A percentile compares a stretch with the other conserved stretches of the same genome.
phyloP scores from a whole-genome alignment of 177 flowering plant genomes.

The Telopea speciosissima region DNA sequence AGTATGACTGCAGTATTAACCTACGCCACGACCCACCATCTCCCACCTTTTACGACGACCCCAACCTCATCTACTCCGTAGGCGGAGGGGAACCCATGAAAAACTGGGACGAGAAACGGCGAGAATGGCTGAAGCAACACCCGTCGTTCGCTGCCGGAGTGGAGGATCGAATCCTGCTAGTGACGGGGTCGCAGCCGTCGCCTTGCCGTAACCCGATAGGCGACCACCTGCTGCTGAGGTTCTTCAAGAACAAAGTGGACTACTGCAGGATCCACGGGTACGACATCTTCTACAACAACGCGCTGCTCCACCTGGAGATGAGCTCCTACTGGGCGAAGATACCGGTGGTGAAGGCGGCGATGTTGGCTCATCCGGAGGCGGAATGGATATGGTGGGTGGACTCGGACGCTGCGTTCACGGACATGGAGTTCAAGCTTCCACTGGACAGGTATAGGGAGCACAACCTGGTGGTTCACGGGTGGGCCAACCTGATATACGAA shows the following conservation, averaged over 20 bases:
- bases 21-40: conserved; percentile 26
- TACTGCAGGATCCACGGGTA: conserved; percentile 74
- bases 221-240: conserved; percentile 46
- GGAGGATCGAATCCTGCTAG: conserved; percentile 27
- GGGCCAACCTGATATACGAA: conserved; percentile 36
- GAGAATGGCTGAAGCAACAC: conserved; percentile 50
- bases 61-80: conserved; percentile 46
- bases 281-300: conserved; percentile 38
- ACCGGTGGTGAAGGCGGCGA: conserved; percentile 60
- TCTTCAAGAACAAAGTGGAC: conserved; percentile 89
- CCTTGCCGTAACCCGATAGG: background rate
- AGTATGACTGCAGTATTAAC: conserved; percentile 5
- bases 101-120: conserved; percentile 71
- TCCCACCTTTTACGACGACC: conserved; percentile 72
- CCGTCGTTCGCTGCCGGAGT: conserved; percentile 46
- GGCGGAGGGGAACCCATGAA: conserved; percentile 27
- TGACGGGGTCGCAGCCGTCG: background rate
- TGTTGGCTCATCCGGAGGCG: conserved; percentile 79
- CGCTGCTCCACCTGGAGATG: conserved; percentile 54
- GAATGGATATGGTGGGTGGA: conserved; percentile 35
- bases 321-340: conserved; percentile 61
- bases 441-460: background rate
- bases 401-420: background rate
- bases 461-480: background rate
- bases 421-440: background rate